A percentile compares a stretch with the other conserved stretches of the same genome.
Conservation (phyloP, 192 early-diverging fungal genomes). For the Coemansia sp. region DNA sequence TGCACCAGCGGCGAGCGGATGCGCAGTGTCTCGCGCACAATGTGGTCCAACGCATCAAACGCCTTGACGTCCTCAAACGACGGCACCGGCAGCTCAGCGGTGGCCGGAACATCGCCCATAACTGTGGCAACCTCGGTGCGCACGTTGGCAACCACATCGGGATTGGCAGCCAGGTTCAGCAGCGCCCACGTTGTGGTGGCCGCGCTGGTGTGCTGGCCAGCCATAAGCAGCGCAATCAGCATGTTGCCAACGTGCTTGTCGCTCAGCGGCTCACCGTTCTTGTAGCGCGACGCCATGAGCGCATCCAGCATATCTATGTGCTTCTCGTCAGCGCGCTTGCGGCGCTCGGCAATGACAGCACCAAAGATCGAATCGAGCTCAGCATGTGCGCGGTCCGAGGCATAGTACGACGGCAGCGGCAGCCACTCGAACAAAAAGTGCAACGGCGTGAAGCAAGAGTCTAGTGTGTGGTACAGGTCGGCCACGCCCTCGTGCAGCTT, state of each 20-base stretch:
- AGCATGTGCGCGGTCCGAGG: constrained; percentile 79
- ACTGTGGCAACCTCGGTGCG: constrained; percentile 69
- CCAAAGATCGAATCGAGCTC: constrained; percentile 81
- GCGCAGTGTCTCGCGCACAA: constrained; percentile 90
- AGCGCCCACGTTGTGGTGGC: constrained; percentile 92
- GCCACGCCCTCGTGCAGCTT: constrained; percentile 82
- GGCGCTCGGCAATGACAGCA: constrained; percentile 78
- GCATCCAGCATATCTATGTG: constrained; percentile 77
- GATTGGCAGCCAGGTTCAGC: constrained; percentile 77
- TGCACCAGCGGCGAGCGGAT: constrained; percentile 91
- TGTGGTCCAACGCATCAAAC: constrained; percentile 71
- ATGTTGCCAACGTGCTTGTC: constrained; percentile 88
- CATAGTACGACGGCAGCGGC: constrained; percentile 83
- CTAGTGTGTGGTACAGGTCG: constrained; percentile 91
- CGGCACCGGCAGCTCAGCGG: constrained; percentile 43
- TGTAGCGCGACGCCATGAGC: constrained; percentile 84
- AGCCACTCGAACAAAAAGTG: constrained; percentile 93
- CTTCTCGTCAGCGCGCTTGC: constrained; percentile 56
- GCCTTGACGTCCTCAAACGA: constrained; percentile 76
- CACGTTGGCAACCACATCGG: constrained; percentile 68
- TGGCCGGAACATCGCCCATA: constrained; percentile 46
- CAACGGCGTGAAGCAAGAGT: constrained; percentile 89
- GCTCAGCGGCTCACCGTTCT: constrained; percentile 79
- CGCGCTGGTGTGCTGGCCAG: constrained; percentile 94
- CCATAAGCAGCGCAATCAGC: constrained; percentile 97